Conservation (phyloP, 2,329 filamentous ascomycete genomes). For the Fusarium napiforme region DNA sequence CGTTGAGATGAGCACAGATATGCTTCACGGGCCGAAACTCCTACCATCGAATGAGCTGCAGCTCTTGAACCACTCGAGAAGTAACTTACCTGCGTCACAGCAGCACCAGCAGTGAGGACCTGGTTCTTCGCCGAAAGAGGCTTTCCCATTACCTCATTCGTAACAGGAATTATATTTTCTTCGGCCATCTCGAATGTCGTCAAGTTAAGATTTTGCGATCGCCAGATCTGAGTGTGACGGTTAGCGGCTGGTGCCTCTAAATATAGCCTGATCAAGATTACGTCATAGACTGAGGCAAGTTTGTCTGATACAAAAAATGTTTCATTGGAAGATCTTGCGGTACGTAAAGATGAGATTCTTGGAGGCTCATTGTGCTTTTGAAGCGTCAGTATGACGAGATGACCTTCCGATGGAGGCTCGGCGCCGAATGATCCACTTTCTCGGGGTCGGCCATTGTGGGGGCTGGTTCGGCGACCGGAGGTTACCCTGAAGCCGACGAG, state of each 20-base stretch:
- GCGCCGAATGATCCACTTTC: conserved; percentile 14
- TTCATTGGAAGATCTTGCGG: background rate
- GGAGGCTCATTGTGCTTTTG: background rate
- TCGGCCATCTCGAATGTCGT: conserved; percentile 8
- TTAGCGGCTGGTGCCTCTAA: background rate
- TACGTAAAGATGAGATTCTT: background rate
- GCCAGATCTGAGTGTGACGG: background rate
- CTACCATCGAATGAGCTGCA: conserved; percentile 46
- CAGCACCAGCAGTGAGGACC: conserved; percentile 70
- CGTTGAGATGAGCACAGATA: conserved; percentile 85
- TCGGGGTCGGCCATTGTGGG: background rate
- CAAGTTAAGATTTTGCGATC: conserved; percentile 19
- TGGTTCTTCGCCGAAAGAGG: conserved; percentile 66
- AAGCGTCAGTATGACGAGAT: conserved; percentile 39
- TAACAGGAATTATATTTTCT: conserved; percentile 17
- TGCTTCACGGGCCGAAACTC: conserved; percentile 77
- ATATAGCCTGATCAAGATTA: background rate
- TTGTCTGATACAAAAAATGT: background rate
- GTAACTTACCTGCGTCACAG: conserved; percentile 62
- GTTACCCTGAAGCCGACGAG: conserved; percentile 3
- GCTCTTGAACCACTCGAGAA: rapidly evolving
- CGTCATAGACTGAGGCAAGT: conserved; percentile 26
- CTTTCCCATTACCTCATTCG: conserved; percentile 53
- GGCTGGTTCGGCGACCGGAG: background rate
- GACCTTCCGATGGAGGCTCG: conserved; percentile 14